These are phyloP conservation scores for Dipteronia dyeriana DNA, from an alignment of 345 rosid genomes.

Conservation along the genomic window DNA sequence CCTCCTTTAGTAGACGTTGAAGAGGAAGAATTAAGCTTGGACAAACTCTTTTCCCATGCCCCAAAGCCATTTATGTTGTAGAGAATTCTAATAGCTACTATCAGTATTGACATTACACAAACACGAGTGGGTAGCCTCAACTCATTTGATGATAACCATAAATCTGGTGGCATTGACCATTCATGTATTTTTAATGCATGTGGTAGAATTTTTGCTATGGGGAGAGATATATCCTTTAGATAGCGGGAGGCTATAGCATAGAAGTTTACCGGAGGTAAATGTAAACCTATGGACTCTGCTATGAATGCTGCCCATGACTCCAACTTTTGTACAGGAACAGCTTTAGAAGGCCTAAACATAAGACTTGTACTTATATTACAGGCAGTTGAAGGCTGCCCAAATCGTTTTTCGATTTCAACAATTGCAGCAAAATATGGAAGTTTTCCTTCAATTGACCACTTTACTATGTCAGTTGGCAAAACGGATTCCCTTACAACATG, in stretches of 20 bases:
- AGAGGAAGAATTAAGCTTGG: slow-evolving; percentile 3
- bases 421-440: slow-evolving; percentile 69
- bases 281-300: slow-evolving; percentile 64
- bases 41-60: slow-evolving; percentile 63
- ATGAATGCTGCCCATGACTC: slow-evolving; percentile 62
- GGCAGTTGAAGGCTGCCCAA: slow-evolving; percentile 52
- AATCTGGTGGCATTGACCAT: slow-evolving; percentile 80
- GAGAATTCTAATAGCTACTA: slow-evolving; percentile 58
- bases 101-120: slow-evolving; percentile 58
- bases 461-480: slow-evolving; percentile 66
- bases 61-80: slow-evolving; percentile 68
- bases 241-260: slow-evolving; percentile 57
- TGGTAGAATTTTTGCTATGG: slow-evolving; percentile 51
- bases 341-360: slow-evolving; percentile 64
- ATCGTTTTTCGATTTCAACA: slow-evolving; percentile 54
- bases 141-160: slow-evolving; percentile 67
- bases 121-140: slow-evolving; percentile 67
- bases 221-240: slow-evolving; percentile 58
- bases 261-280: slow-evolving; percentile 73
- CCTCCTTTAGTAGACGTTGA: slow-evolving; percentile 18
- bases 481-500: slow-evolving; percentile 67
- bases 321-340: slow-evolving; percentile 52
- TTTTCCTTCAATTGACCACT: slow-evolving; percentile 74
- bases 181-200: slow-evolving; percentile 53
- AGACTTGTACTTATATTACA: slow-evolving; percentile 55